Evolutionary conservation across 2,329 filamentous ascomycete species (phyloP), one percentile per base, ranked within the genome.

Genomic region (Epichloe amarillans): DNA sequence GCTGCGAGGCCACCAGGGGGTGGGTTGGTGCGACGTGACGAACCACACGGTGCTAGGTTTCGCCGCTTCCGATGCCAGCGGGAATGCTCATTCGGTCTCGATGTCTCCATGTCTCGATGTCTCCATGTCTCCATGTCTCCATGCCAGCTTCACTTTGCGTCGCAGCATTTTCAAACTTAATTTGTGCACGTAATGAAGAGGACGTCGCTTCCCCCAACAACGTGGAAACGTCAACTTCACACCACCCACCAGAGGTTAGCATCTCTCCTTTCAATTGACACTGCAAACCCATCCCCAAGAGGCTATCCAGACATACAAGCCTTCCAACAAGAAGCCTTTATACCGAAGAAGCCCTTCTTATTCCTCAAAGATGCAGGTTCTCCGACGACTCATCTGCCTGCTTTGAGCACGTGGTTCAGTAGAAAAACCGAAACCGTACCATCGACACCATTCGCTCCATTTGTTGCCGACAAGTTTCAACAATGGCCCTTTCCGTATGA

Each of bases 361-460:
- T 62, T 82, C 17, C 66, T 80, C 5, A 71, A 70, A n/a, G 62
- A 65, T 35, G 60, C 62, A 6, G 59, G 62, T 2, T 75, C 75
- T 46, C 55, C 62, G 2, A 51, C 57, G 1, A 23, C 47, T 11
- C 41, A 56, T 26, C 60, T 83, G 1, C 78, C 80, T 0, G 80
- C 80, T 1, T 64, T 72, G 19, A 59, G 59, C 4, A 77, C 75
- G 55, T 86, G 84, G 84, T 86, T 87, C 58, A 52, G 52, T 35
- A 44, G 23, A 52, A 19, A 46, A 54, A 15, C 38, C 12, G 3
- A 5, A 40, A 17, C 17, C 26, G 35, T 5, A 30, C 17, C 33
- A 12, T 33, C n/a, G 8, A 21, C 26, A 23, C 51, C 51, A 8
- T 36, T 54, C 26, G 23, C 43, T 23, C 30, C 60, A 10, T 17